Evolutionary conservation across 139 green algal genomes (phyloP), one percentile per base, ranked within the genome.

Genomic region (Chlorella sp.): DNA sequence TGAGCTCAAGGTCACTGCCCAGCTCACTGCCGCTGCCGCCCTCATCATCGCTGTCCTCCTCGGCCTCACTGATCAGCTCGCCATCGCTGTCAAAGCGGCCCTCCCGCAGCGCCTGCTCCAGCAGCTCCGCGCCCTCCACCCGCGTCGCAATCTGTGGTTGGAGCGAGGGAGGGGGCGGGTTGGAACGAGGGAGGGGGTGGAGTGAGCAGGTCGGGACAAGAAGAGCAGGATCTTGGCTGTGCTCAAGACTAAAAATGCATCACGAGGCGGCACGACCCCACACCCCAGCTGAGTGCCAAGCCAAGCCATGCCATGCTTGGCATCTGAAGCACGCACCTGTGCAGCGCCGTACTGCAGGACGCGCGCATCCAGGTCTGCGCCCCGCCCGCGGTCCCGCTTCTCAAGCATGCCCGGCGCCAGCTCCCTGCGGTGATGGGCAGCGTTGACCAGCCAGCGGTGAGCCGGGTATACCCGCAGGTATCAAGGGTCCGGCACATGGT

Each of bases 371-470:
- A 97, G 36, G 85, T 98, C 94, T 0, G 94, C 97, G 13, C 88
- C 93, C 21, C 94, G 85, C 4, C 97, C 97, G 11, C 97, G 89
- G 79, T 99, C 95, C 84, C 94, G 95, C 93, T 98, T 98, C 76
- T 93, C 91, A 44, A 99, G 92, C 95, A 99, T 92, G 38, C 87
- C 78, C 0, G 97, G 97, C 38, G 95, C 94, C 51, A 99, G 82
- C 87, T 98, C 95, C 56, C 88, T 86, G 78, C 78, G n/a, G 0
- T 41, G 3, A 55, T 7, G 44, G 44, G 44, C 44, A 55, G 44
- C n/a, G n/a, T n/a, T n/a, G n/a, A n/a, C n/a, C n/a, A n/a, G n/a
- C n/a, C n/a, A n/a, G n/a, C n/a, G n/a, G n/a, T n/a, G n/a, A n/a
- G n/a, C n/a, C n/a, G n/a, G n/a, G n/a, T n/a, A n/a, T n/a, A n/a